Percentiles rank a stretch among this genome's conserved stretches.
Conservation (phyloP, 257 asterid genomes). For the Oldenlandia corymbosa region DNA sequence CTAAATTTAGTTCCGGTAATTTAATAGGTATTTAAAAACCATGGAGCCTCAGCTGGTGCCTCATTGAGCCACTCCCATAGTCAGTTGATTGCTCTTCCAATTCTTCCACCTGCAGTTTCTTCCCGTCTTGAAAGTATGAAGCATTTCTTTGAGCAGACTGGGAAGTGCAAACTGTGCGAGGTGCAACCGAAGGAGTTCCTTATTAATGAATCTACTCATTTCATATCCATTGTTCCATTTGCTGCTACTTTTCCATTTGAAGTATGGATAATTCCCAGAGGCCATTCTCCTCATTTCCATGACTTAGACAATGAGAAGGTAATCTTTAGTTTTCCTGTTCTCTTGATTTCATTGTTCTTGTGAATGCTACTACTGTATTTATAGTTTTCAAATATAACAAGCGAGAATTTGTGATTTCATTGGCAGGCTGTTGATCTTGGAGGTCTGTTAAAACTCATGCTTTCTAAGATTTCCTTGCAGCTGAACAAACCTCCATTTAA, state of each 20-base stretch:
- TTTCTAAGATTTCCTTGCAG: conserved; percentile 64
- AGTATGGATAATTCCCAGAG: conserved; percentile 85
- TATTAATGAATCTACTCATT: conserved; percentile 58
- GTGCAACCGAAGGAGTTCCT: conserved; percentile 33
- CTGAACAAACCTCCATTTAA: conserved; percentile 84
- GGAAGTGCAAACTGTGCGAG: conserved; percentile 74
- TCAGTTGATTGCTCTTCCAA: conserved; percentile 83
- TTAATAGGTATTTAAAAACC: conserved; percentile 77
- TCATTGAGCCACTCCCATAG: conserved; percentile 97
- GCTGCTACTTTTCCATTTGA: conserved; percentile 86
- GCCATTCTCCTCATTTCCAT: conserved; percentile 73
- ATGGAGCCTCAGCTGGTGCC: conserved; percentile 99
- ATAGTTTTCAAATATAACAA: not conserved
- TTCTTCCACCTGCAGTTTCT: conserved; percentile 68
- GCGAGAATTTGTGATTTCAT: not conserved
- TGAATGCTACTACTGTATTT: too few relatives aligned
- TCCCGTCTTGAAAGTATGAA: conserved; percentile 63
- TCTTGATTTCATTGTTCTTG: not conserved
- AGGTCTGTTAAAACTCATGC: conserved; percentile 65
- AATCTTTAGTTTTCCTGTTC: conserved; percentile 8
- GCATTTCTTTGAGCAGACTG: conserved; percentile 57
- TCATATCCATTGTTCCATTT: conserved; percentile 66
- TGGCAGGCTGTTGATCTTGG: conserved; percentile 84
- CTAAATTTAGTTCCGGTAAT: not conserved
- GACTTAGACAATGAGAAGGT: conserved; percentile 66